phyloP scores from a whole-genome alignment of 2,329 filamentous ascomycete genomes.

The Pseudogymnoascus sp. region DNA sequence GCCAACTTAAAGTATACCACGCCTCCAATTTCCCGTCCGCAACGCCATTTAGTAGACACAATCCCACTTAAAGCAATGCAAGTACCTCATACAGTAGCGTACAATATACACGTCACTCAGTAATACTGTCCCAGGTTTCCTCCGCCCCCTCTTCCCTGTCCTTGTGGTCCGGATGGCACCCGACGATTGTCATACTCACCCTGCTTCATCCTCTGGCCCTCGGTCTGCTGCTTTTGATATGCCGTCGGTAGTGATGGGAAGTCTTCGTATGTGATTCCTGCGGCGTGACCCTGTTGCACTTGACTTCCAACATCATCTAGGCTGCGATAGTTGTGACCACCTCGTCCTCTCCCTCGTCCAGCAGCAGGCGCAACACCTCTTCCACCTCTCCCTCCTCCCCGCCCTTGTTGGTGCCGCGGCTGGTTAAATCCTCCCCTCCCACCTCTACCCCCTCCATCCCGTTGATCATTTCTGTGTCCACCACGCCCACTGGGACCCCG shows the following conservation, averaged over 20 bases:
- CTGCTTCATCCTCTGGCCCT: slow-evolving; percentile 3
- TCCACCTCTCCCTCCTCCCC: slow-evolving; percentile 26
- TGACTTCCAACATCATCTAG: slow-evolving; percentile 54
- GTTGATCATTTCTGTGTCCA: slow-evolving; percentile 27
- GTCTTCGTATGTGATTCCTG: slow-evolving; percentile 29
- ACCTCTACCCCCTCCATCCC: slow-evolving; percentile 30
- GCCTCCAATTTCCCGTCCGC: background rate
- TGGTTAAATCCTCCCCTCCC: slow-evolving; percentile 26
- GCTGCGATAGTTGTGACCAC: slow-evolving; percentile 53
- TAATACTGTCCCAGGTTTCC: background rate
- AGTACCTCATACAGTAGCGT: background rate
- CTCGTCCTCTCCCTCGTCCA: slow-evolving; percentile 41
- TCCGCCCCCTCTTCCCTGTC: background rate
- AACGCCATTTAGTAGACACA: background rate
- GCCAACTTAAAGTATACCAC: background rate
- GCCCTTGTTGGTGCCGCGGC: slow-evolving; percentile 10
- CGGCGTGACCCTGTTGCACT: slow-evolving; percentile 22
- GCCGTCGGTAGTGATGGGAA: slow-evolving; percentile 29
- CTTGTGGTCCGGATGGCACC: background rate
- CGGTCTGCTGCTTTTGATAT: slow-evolving; percentile 25
- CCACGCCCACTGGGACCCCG: slow-evolving; percentile 28
- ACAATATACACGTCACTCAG: background rate
- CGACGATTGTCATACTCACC: slow-evolving; percentile 1
- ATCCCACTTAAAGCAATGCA: background rate
- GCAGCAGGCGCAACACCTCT: slow-evolving; percentile 24